Evolutionary conservation across 2,329 filamentous ascomycete species (phyloP), one percentile per base, ranked within the genome.

Genomic region (Colletotrichum orchidophilum): DNA sequence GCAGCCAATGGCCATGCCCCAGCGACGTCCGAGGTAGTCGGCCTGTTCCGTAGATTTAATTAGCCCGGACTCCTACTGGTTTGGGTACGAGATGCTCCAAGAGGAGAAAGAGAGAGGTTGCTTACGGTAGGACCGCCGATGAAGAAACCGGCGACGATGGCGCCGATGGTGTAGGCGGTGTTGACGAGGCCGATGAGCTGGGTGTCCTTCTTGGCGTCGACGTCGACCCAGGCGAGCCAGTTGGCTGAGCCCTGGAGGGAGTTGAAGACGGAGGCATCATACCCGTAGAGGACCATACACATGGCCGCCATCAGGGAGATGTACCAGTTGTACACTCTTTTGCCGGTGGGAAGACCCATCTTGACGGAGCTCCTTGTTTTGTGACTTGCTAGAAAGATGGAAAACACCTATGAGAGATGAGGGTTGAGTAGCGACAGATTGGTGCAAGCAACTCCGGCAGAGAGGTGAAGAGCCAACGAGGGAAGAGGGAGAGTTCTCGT

Each of bases 241-340:
- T 93, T 87, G 15, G 88, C 79, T 1, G 90, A 92, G 35, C 88
- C 90, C 79, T 93, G 91, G 6, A 93, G 87, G 5, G 91, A 90
- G 79, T 94, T 94, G 84, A 91, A 94, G 57, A 93, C 91, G 46
- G 90, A 92, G 1, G 91, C 91, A 85, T 93, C 92, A 78, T 93
- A 93, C 68, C 92, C 92, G 78, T 93, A 93, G 54, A 94, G 85
- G 26, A 93, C 90, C 92, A 93, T 93, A 79, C 90, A 93, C 79
- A 90, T 90, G 76, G 92, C 91, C 67, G 91, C 91, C 74, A 93
- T 89, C 61, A 92, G 83, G 71, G 90, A 91, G 74, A 92, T 89
- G 82, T 72, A 72, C 69, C 69, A 72, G 55, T 72, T 72, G 59
- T 72, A 72, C 64, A 70, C 53, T 29, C 69, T 59, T 54, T 72